phyloP scores from a whole-genome alignment of 2,329 filamentous ascomycete genomes.

The Epichloe gansuensis region DNA sequence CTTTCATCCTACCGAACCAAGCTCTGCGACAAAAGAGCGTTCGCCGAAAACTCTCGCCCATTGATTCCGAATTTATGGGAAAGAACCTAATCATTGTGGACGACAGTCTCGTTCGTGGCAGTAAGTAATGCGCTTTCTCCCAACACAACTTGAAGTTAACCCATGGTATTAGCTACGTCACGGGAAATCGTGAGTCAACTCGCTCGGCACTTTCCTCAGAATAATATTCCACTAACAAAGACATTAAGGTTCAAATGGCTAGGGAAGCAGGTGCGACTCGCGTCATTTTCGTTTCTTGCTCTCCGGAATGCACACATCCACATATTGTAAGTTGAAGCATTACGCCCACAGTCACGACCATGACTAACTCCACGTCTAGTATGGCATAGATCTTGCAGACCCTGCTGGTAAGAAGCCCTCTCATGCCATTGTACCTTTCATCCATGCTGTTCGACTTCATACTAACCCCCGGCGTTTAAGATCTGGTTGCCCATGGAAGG shows the following conservation, averaged over 20 bases:
- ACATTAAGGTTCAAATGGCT: conserved; percentile 48
- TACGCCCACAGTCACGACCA: not conserved
- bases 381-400: conserved; percentile 36
- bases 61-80: conserved; percentile 71
- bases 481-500: conserved; percentile 30
- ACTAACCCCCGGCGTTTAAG: conserved; percentile 8
- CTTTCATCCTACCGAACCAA: conserved; percentile 24
- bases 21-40: conserved; percentile 61
- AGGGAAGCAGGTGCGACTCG: conserved; percentile 71
- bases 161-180: conserved; percentile 6
- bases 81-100: conserved; percentile 77
- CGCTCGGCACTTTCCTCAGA: too few relatives aligned
- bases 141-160: conserved; percentile 18
- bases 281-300: conserved; percentile 73
- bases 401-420: conserved; percentile 11
- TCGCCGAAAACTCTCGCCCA: conserved; percentile 78
- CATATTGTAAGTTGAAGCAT: conserved; percentile 58
- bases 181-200: conserved; percentile 12
- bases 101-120: conserved; percentile 71
- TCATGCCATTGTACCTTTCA: not conserved
- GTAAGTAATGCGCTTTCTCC: not conserved
- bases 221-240: not conserved
- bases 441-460: not conserved
- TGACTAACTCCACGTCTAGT: conserved; percentile 12
- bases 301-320: conserved; percentile 70